Evolutionary conservation across 352 stramenopile genomes (phyloP), one percentile per base, ranked within the genome.

Genomic region (Phytophthora idaei): DNA sequence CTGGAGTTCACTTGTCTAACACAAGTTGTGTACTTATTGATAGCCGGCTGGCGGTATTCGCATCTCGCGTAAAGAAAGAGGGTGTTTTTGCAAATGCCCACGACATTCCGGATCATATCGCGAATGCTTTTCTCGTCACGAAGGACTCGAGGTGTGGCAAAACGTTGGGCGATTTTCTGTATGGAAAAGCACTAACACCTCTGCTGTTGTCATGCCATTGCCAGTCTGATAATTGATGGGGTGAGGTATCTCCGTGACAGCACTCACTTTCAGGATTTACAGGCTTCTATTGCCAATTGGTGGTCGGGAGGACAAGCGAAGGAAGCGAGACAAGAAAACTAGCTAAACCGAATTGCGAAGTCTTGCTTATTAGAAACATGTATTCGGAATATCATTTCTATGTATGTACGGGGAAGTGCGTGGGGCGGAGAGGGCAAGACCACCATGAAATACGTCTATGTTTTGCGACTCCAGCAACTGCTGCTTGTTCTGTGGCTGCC

Each of bases 61-160:
- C 73, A 15, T 76, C 71, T 34, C 73, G 67, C 9, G 60, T 90
- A 41, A 78, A 78, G 71, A 80, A 72, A 36, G 61, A 81, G 9
- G 83, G 83, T 2, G 46, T 91, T 28, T 81, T 75, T 1, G 76
- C 74, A 5, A 75, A 90, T 52, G 80, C 71, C 10, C 66, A 85
- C 21, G 76, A 89, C 32, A 74, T 93, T 36, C 82, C 82, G n/a
- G 79, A 91, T 39, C 77, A 90, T 59, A 46, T 93, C 29, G 77
- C 74, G 31, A 83, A 74, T 61, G 69, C 67, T 27, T 84, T 87
- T 60, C 61, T 78, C 7, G 69, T 89, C 15, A 67, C 80, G 5
- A 78, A 86, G 42, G 80, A 93, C 41, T 90, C 79, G 9, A 86
- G 70, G 81, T 90, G 64, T 46, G 46, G 17, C 21, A 47, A 31